Base-by-base conservation (phyloP, 225 moss, liverwort and hornwort genomes). In the Pseudisothecium myosuroides region DNA sequence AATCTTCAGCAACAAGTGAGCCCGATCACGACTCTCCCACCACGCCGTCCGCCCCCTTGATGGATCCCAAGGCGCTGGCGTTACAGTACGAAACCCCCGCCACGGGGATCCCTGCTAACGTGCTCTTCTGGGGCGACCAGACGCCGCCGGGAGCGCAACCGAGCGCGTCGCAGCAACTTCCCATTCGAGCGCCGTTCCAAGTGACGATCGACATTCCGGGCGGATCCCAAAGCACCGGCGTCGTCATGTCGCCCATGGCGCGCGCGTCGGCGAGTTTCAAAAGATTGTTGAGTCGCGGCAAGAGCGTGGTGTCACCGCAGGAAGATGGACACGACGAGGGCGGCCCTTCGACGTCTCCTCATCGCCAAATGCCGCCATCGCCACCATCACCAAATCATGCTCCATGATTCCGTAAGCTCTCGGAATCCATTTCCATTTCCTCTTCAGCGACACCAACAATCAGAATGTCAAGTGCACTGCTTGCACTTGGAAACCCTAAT, bases 191-290 rank as follows among this genome's bases (percentile, higher is more conserved):
- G 24, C 93, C 94, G 36, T 92, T 89, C 47, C 94, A 94, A 65
- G 94, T 94, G 32, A 76, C 95, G 32, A 90, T 95, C 28, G 94
- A 95, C 83, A 94, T 94, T 29, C 88, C 95, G 3, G 63, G 84
- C 63, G 88, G 76, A 76, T 76, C 83, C 39, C 83, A 89, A 63
- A 50, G 72, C 28, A 49, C 90, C 7, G 84, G 92, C 49, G 90
- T 49, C 76, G 76, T 82, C 49, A 87, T 90, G 91, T 92, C 92
- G 28, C 94, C 95, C 76, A 91, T 94, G 88, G 90, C 90, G 72
- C 94, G 95, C 29, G 92, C 93, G 11, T 92, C 94, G 10, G 92
- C 90, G 26, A 94, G 93, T 85, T 94, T 95, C 52, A 86, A 90
- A 21, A 88, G 95, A 17, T 64, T 93, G 80, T n/a, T 95, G 65